Base-by-base conservation (phyloP, 306 rosid genomes). In the Cicer judaicum region DNA sequence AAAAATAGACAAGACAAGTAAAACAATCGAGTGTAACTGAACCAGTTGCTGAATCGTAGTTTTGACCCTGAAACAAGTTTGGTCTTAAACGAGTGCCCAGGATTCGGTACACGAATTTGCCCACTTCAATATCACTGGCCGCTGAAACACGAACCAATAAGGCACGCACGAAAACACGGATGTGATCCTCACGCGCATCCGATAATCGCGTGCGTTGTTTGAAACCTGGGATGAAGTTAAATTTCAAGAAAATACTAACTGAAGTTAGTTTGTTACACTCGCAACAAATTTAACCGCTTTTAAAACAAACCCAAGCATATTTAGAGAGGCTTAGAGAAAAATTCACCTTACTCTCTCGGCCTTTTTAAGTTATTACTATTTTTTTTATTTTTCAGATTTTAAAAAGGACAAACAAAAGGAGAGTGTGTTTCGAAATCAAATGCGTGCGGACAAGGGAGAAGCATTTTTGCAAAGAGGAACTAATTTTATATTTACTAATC, bases 391-490 rank as follows among this genome's bases (percentile, higher is more conserved):
- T 9, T 24, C 0, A 12, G 0, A 19, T 56, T 0, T 41, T 2
- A 18, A 40, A 10, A 42, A 11, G 1, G 7, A 70, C 2, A 21
- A 47, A 39, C 1, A 15, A 57, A 12, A 6, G 12, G 2, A 16
- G 9, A 72, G 14, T 18, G 48, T 36, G 79, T 82, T 82, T 73
- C 44, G 69, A 75, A 69, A 75, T 54, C 64, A 76, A 87, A 89
- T 64, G 87, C 83, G 85, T 80, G 81, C 59, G 67, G 85, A 83
- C 77, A 77, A 62, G 79, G 70, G 84, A 63, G 76, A 80, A 64
- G 85, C 82, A 74, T 80, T 80, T 65, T 80, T 52, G 4, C 55
- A 52, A 77, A 70, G 54, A 76, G 39, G 77, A 70, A 61, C 19
- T 55, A 40, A 38, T 55, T 63, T 39, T 21, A 49, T 38, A 62